Base-by-base conservation (phyloP, 768 basidiomycete species). In the Dioszegia aurantiaca region DNA sequence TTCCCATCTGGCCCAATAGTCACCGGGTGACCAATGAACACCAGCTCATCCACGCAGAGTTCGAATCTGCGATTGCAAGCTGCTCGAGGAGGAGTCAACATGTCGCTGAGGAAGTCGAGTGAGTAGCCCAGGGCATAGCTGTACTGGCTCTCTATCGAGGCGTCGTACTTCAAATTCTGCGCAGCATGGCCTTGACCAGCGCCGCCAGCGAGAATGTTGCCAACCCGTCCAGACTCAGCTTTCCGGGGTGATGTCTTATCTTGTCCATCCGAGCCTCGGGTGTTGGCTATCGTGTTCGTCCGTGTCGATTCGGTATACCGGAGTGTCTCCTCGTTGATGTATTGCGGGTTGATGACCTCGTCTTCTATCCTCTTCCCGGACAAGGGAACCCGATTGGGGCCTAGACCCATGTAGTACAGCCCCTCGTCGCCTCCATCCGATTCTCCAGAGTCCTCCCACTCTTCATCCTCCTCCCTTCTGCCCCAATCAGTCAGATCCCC, bases 21-120 rank as follows among this genome's bases (percentile, higher is more conserved):
- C 2, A 97, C 91, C 1, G 94, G 95, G 74, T 98, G 93, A 0
- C 95, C 95, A 42, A 97, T 82, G 74, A 97, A 98, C 4, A 85
- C 89, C 24, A 98, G 81, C 67, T 92, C 87, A 72, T 98, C 92
- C 24, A 95, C 87, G 39, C 89, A 78, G 28, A 99, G 83, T 73
- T 94, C 91, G 71, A 95, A 97, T 69, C 90, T 90, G 75, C 90
- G 89, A 76, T 99, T 90, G 68, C 91, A 95, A 75, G 92, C 84
- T 14, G 85, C 81, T 28, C 80, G 78, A 43, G 85, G 73, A 0
- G 94, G 92, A 59, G 87, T 88, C 2, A 98, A 81, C 63, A 94
- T 79, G 42, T 82, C 82, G 24, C 89, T 88, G 28, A 98, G 81
- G 69, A 90, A 88, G 59, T 88, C 86, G 5, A 87, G 79, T 3